These are phyloP conservation scores for Backusella australiensis DNA, from an alignment of 192 early-diverging fungal species.

Conservation along the genomic window DNA sequence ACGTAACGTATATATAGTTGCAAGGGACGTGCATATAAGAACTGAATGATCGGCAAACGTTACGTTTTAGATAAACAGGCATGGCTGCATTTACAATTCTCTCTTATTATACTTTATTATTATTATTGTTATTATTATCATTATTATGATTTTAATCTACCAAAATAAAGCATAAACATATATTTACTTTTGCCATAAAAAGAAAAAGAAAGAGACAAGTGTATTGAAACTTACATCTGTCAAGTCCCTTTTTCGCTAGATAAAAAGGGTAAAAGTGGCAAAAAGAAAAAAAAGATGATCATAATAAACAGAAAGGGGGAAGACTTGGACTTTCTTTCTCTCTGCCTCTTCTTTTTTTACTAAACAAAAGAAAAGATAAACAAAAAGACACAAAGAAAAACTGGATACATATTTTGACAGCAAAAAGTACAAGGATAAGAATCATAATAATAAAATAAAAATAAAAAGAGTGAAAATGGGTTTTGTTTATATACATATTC, in stretches of 20 bases:
- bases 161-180: conserved; percentile 4
- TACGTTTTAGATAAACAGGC: conserved; percentile 10
- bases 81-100: conserved; percentile 12
- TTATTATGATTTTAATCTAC: background rate
- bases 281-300: conserved; percentile 1
- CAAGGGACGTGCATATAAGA: conserved; percentile 15
- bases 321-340: background rate
- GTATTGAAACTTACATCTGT: background rate
- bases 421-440: background rate
- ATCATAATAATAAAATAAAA: background rate
- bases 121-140: background rate
- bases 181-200: background rate
- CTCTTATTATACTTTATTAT: background rate
- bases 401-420: background rate
- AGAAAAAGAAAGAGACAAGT: background rate
- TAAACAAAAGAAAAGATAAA: background rate
- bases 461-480: background rate
- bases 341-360: background rate
- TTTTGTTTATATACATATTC: background rate
- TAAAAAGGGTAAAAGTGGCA: background rate
- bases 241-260: background rate
- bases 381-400: background rate
- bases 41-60: conserved; percentile 14
- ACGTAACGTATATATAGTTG: conserved; percentile 1
- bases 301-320: conserved; percentile 4